Evolutionary conservation across 352 stramenopile genomes (phyloP).

Genomic region (Globisporangium uncinulatum): DNA sequence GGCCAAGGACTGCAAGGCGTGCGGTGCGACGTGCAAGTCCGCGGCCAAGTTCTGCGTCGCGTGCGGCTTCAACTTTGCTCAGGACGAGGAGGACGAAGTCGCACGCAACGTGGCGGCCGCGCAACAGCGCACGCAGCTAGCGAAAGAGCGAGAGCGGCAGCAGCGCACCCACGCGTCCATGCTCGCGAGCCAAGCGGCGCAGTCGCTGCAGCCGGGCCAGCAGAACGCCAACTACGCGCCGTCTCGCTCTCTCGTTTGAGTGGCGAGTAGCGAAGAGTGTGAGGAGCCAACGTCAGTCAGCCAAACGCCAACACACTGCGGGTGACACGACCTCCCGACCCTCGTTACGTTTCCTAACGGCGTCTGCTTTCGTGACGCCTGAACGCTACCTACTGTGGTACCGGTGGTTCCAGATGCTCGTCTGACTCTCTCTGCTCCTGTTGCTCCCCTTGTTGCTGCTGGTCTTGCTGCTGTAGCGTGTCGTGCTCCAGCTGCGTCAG

Average conservation of each 20-base stretch:
- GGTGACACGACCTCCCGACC: background rate
- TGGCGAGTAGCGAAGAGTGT: background rate
- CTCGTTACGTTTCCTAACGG: too few relatives aligned
- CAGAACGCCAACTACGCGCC: conserved; percentile 11
- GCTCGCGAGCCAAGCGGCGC: conserved; percentile 55
- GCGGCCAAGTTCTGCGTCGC: conserved; percentile 77
- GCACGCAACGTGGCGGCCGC: conserved; percentile 64
- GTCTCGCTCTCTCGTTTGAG: conserved; percentile 3
- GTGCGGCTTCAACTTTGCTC: conserved; percentile 76
- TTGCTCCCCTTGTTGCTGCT: conserved; percentile 13
- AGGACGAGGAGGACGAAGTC: conserved; percentile 74
- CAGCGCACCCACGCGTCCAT: conserved; percentile 64
- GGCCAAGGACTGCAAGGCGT: conserved; percentile 60
- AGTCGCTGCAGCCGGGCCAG: conserved; percentile 24
- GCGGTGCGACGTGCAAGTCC: conserved; percentile 67
- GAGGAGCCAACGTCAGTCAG: background rate
- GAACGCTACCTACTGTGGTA: background rate
- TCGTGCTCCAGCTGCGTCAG: conserved; percentile 44
- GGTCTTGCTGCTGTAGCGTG: conserved; percentile 6
- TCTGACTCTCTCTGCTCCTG: conserved; percentile 8
- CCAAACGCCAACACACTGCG: background rate
- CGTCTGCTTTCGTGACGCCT: too few relatives aligned
- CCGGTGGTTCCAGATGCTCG: conserved; percentile 7
- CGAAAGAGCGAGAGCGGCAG: conserved; percentile 47
- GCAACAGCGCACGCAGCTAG: conserved; percentile 37